phyloP scores from a whole-genome alignment of 306 rosid genomes.

The Elaeagnus macrophylla region DNA sequence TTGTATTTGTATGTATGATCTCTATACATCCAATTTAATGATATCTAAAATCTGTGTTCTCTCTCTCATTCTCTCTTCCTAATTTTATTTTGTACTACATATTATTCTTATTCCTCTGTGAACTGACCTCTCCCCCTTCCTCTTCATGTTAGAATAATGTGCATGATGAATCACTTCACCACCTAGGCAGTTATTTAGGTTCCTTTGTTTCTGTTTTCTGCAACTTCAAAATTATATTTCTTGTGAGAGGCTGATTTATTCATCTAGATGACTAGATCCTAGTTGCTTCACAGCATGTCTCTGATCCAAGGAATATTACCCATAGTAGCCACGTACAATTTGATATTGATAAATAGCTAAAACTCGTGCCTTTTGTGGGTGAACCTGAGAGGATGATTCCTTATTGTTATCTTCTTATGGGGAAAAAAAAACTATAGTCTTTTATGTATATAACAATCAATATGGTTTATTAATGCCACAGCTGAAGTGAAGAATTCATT shows the following conservation, averaged over 20 bases:
- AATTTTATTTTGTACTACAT: neutral
- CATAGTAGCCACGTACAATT: neutral
- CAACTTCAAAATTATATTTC: conserved; percentile 13
- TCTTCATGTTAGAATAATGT: conserved; percentile 14
- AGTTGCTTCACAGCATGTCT: no score
- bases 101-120: neutral
- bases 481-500: no score
- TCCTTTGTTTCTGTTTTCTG: neutral
- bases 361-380: no score
- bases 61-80: conserved; percentile 8
- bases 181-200: neutral
- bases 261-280: no score
- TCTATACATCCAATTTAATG: conserved; percentile 16
- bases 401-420: no score
- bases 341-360: no score
- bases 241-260: conserved; percentile 6
- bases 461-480: no score
- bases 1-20: conserved; percentile 30
- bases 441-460: no score
- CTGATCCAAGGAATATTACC: neutral
- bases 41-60: conserved; percentile 2
- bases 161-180: conserved; percentile 3
- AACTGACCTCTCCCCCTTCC: conserved; percentile 10
- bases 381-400: no score
- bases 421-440: no score